These are phyloP conservation scores for Phytophthora chlamydospora DNA, from an alignment of 352 stramenopile genomes.

Conservation along the genomic window DNA sequence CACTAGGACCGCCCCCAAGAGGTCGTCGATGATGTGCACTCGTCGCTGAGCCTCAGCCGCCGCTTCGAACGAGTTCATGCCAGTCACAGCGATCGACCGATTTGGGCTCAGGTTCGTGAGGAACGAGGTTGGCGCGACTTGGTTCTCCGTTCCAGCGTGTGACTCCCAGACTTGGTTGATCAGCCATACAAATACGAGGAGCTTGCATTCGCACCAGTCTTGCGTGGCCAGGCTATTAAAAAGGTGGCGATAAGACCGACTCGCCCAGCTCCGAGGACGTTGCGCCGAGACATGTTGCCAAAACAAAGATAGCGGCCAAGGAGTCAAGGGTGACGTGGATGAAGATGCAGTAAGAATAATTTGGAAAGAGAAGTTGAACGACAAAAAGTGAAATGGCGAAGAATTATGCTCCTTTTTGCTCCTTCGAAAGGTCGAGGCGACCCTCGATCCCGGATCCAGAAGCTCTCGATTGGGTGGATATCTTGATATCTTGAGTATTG, in stretches of 20 bases:
- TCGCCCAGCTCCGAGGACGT: slow-evolving; percentile 16
- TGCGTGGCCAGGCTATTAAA: slow-evolving; percentile 10
- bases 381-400: too few species aligned
- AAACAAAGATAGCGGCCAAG: slow-evolving; percentile 8
- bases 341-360: too few species aligned
- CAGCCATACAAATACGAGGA: slow-evolving; percentile 1
- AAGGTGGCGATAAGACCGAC: slow-evolving; percentile 19
- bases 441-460: slow-evolving; percentile 7
- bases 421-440: slow-evolving; percentile 27
- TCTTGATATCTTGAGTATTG: slow-evolving; percentile 15
- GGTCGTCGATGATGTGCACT: slow-evolving; percentile 78
- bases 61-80: slow-evolving; percentile 25
- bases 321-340: neutral
- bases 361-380: too few species aligned
- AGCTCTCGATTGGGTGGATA: neutral
- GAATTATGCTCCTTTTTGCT: too few species aligned
- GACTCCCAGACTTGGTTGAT: slow-evolving; percentile 14
- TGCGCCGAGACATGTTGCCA: neutral
- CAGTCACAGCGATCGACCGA: slow-evolving; percentile 4
- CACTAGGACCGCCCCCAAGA: slow-evolving; percentile 70
- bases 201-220: neutral
- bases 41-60: slow-evolving; percentile 36
- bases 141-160: slow-evolving; percentile 14
- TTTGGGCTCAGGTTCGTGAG: neutral
- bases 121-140: slow-evolving; percentile 3